These are phyloP conservation scores for Aspergillus ellipticus DNA, from an alignment of 495 filamentous ascomycete species.

Conservation along the genomic window DNA sequence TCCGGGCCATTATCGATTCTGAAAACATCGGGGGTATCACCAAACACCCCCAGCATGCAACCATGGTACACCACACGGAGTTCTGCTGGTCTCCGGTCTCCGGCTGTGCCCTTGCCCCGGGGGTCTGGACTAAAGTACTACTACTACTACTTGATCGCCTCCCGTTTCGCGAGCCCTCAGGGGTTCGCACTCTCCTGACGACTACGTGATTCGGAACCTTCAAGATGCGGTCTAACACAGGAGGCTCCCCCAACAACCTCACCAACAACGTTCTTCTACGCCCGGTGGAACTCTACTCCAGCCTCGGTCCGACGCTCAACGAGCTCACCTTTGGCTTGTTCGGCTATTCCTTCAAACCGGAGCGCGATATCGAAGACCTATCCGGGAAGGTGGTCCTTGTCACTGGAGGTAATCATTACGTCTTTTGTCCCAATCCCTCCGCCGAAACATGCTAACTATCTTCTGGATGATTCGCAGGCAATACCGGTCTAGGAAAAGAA, in stretches of 20 bases:
- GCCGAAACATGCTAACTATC: background rate
- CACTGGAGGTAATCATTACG: conserved; percentile 56
- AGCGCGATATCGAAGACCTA: conserved; percentile 55
- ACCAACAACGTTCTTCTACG: conserved; percentile 25
- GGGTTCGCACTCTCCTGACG: background rate
- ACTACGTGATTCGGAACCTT: background rate
- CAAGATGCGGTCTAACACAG: background rate
- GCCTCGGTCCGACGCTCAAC: conserved; percentile 38
- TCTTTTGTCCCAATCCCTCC: background rate
- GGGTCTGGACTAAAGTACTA: background rate
- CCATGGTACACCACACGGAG: background rate
- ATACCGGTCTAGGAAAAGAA: conserved; percentile 63
- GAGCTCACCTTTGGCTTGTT: conserved; percentile 37
- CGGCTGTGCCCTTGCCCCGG: background rate
- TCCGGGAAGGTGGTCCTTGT: conserved; percentile 57
- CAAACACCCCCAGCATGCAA: background rate
- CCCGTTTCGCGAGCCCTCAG: background rate
- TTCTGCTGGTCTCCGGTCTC: background rate
- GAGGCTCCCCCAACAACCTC: conserved; percentile 9
- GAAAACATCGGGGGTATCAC: background rate
- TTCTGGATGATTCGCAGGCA: conserved; percentile 41
- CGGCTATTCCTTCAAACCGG: conserved; percentile 46
- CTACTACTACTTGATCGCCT: background rate
- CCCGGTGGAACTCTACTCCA: conserved; percentile 31
- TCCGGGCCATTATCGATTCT: background rate